A percentile compares a stretch with the other conserved stretches of the same genome.
These are phyloP conservation scores for Psilocybe azurescens DNA, from an alignment of 768 basidiomycete species.

Conservation along the genomic window DNA sequence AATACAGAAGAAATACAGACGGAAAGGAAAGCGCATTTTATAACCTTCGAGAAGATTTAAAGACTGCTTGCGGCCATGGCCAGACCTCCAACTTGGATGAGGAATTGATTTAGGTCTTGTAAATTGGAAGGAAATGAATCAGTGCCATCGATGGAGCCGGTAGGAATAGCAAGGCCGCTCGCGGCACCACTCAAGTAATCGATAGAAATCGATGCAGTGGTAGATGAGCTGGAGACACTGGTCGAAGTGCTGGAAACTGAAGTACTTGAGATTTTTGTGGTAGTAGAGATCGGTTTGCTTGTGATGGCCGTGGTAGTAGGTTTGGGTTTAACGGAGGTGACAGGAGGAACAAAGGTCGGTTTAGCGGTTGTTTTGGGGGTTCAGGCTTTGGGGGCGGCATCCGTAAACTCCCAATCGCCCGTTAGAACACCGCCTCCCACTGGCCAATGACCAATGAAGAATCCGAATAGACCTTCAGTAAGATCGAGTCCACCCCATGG, in stretches of 20 bases:
- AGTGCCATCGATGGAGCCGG: slow-evolving; percentile 28
- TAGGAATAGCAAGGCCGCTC: slow-evolving; percentile 36
- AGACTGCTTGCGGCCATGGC: slow-evolving; percentile 30
- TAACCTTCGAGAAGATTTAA: background rate
- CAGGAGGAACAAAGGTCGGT: slow-evolving; percentile 4
- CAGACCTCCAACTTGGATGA: slow-evolving; percentile 41
- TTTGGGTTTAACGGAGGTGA: background rate
- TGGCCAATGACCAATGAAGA: slow-evolving; percentile 46
- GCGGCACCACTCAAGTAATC: slow-evolving; percentile 28
- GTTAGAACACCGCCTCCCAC: slow-evolving; percentile 57
- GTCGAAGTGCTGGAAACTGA: no score
- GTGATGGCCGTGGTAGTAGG: slow-evolving; percentile 2
- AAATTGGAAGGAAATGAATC: slow-evolving; percentile 20
- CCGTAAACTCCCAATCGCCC: slow-evolving; percentile 64
- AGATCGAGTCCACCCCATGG: slow-evolving; percentile 72
- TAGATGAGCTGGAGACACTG: slow-evolving; percentile 21
- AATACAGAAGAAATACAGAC: background rate
- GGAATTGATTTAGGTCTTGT: slow-evolving; percentile 32
- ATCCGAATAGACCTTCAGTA: slow-evolving; percentile 65
- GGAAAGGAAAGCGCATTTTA: background rate
- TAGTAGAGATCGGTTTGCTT: slow-evolving; percentile 11
- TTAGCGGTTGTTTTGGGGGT: no score
- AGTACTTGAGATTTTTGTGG: slow-evolving; percentile 24
- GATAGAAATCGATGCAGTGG: slow-evolving; percentile 22
- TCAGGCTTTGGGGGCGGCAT: slow-evolving; percentile 20